These are phyloP conservation scores for Penicillium sp. DNA, from an alignment of 2,329 filamentous ascomycete species.

Conservation along the genomic window DNA sequence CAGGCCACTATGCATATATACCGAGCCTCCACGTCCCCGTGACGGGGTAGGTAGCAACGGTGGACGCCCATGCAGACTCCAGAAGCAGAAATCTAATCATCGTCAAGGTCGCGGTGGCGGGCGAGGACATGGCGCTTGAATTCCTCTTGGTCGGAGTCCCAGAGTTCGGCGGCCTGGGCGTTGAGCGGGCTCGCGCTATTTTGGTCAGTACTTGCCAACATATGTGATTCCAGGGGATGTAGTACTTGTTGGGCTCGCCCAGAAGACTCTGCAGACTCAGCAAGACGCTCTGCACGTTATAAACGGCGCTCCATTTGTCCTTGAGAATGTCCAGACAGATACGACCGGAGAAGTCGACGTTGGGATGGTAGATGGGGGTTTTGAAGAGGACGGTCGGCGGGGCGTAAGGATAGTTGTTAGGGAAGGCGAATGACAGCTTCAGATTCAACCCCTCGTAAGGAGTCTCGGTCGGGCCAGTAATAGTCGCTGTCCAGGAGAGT, in stretches of 20 bases:
- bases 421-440: slow-evolving; percentile 90
- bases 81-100: slow-evolving; percentile 33
- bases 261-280: slow-evolving; percentile 92
- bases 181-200: slow-evolving; percentile 86
- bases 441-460: slow-evolving; percentile 85
- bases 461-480: slow-evolving; percentile 85
- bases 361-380: slow-evolving; percentile 98
- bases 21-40: slow-evolving; percentile 6
- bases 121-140: slow-evolving; percentile 75
- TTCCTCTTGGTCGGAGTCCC: slow-evolving; percentile 83
- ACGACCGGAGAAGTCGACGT: slow-evolving; percentile 93
- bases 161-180: slow-evolving; percentile 91
- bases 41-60: background rate
- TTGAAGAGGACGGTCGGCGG: slow-evolving; percentile 93
- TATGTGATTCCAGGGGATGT: background rate
- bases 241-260: slow-evolving; percentile 97
- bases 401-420: slow-evolving; percentile 87
- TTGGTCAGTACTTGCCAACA: background rate
- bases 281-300: slow-evolving; percentile 92
- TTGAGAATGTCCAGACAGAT: slow-evolving; percentile 98
- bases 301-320: slow-evolving; percentile 98
- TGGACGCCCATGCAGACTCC: slow-evolving; percentile 17
- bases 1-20: slow-evolving; percentile 23
- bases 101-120: slow-evolving; percentile 59
- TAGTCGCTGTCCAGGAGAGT: slow-evolving; percentile 89